Base-by-base conservation (phyloP, 208 protist species). In the Trypanosoma congolense region DNA sequence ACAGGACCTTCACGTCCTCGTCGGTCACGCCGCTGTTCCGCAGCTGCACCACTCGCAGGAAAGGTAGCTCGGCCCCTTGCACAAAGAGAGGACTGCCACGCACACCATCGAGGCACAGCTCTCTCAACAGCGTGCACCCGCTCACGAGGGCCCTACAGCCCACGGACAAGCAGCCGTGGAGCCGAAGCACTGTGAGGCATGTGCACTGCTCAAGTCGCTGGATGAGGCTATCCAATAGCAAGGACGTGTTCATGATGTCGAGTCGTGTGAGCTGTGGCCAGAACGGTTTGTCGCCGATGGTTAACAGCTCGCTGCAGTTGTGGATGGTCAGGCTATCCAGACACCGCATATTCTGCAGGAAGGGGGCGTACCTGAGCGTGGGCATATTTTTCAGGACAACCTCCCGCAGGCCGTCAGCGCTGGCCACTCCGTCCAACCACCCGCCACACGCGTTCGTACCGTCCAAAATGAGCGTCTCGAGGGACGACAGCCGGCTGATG, bases 1-100 rank as follows among this genome's bases (percentile, higher is more conserved):
- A 46, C n/a, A 46, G 42, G 5, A 19, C 42, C 42, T n/a, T 24
- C 42, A 46, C 42, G 6, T n/a, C 42, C 10, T 8, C 42, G n/a
- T 46, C 42, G 10, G 42, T 46, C n/a, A 46, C 42, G 21, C 42
- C 42, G 21, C 42, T 46, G n/a, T 46, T 24, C 12, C 10, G 8
- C 42, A 46, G 42, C 10, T n/a, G 42, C 42, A 46, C 5, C 42
- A 46, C 42, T 9, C 42, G 42, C 5, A 46, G 42, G 6, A 24
- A 24, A 6, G 42, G 42, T n/a, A 46, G 42, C 12, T 24, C 18
- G 42, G 42, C 21, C 21, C 42, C 18, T 19, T 19, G n/a, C 42
- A 9, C 42, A 9, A n/a, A 24, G 10, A n/a, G 6, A 46, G 42
- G 6, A 25, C 42, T 5, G 21, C 6, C 33, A 38, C 33, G 10